Base-by-base conservation (phyloP, 805 yeast species). In the Scheffersomyces lignosus region DNA sequence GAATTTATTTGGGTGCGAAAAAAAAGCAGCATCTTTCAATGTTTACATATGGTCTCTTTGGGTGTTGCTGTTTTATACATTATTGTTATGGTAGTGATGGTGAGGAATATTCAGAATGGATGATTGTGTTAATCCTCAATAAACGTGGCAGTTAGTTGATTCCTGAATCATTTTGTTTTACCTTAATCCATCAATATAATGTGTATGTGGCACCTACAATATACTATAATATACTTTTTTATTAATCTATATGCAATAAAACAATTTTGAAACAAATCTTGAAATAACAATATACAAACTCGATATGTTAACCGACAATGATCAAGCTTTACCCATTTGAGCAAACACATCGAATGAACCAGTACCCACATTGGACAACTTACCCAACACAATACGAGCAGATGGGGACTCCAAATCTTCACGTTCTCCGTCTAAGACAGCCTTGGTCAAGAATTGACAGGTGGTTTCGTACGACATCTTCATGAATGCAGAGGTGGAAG, bases 381-480 rank as follows among this genome's bases (percentile, higher is more conserved):
- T 86, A 63, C 99, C 99, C 58, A 90, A 60, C 29, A 93, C 99
- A 48, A 93, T 80, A 53, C 95, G 77, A 16, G 99, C 95, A 28
- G 96, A 85, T 13, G 99, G 99, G 43, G 89, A 80, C 49, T 87
- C 88, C 53, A 93, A 70, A 45, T 81, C 81, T 66, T 93, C 99
- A 52, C 83, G 73, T 46, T 87, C 96, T 42, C 91, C 87, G 50
- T 91, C 93, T 58, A 93, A 72, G 33, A 93, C 98, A 5, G 98
- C 96, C 71, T 89, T 88, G 35, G 97, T 93, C 61, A 93, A 75
- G 75, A 93, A 93, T 66, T 87, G 96, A 71, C 96, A 89, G 1
- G 99, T 93, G 30, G 99, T 93, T 70, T 93, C 99, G 65, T 89
- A 93, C 38, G 96, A 88, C 99, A 93, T 93, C 73, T 93, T 93